Base-by-base conservation (phyloP, 2,329 filamentous ascomycete genomes). In the Thermomyces lanuginosus region DNA sequence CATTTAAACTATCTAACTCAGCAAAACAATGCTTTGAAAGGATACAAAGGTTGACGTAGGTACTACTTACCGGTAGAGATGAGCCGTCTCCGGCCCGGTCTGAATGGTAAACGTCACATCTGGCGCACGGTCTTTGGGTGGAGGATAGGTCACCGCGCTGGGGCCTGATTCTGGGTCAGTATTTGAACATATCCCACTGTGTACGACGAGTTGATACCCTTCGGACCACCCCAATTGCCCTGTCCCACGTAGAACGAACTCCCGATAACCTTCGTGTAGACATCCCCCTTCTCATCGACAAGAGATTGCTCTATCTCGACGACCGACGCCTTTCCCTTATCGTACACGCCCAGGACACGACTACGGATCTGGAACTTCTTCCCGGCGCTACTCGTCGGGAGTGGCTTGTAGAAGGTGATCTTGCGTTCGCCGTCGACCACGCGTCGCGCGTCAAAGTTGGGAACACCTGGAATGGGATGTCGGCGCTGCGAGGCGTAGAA, bases 221-320 rank as follows among this genome's bases (percentile, higher is more conserved):
- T 92, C 20, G 84, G 84, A 0, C 84, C 84, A 38, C 80, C 78
- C 84, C 84, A 93, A 20, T 60, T 60, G n/a, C 72, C 72, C 42
- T 91, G 81, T 2, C 69, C 80, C 33, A 91, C 73, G 47, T 75
- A 86, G 55, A 92, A 91, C 12, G 66, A 70, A 42, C 70, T 79
- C 26, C 73, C 72, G 20, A 76, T 63, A 33, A 72, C 69, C 41
- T 72, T 69, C 8, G 64, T 63, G 54, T 84, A 91, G 11, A 78
- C 66, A 34, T 86, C 77, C 15, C 71, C 75, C 2, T 55, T 69
- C 32, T 57, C 58, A 39, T 91, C 79, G 12, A 89, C 77, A 23
- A 91, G 66, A 29, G 76, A 64, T 36, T 72, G 69, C 61, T 91
- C 76, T 4, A 72, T 76, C 55, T 91, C 81, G 20, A 89, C 63